Evolutionary conservation across 257 asterid genomes (phyloP), one percentile per base, ranked within the genome.

Genomic region (Nicotiana noctiflora): DNA sequence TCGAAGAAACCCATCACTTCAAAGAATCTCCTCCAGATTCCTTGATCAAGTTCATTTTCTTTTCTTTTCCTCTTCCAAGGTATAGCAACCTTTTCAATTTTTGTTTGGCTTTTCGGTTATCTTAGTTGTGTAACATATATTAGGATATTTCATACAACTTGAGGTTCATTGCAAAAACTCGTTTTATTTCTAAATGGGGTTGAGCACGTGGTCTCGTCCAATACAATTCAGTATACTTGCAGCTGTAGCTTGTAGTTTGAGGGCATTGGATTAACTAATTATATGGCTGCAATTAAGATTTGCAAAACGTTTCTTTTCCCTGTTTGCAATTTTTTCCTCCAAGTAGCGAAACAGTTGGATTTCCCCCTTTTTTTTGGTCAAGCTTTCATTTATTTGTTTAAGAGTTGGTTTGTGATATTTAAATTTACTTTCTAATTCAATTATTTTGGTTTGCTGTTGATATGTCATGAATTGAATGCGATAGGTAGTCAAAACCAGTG

Each of bases 401-500:
- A 46, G 55, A 46, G 60, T 72, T 72, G 60, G 49, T 72, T 21
- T 68, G 32, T 40, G 32, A 40, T 6, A 12, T 68, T 11, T 19
- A 40, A 1, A 68, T 40, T 40, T 68, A n/a, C 14, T 61, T 67
- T 67, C 2, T 67, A 9, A 37, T 5, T 37, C 55, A n/a, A 5
- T 70, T 70, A 1, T 72, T 49, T 72, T 19, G 77, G 34, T 72
- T 49, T 72, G 23, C 34, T 72, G 78, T 23, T 77, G 62, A 29
- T 84, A 51, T 80, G 81, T 56, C 9, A 27, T 81, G 80, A 79
- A 78, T 79, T 77, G 84, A 62, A 67, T 84, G 6, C 46, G 55
- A 60, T 80, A 90, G 97, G 86, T 80, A 10, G 84, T 70, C 82
- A 90, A 85, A 86, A 77, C 56, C 44, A 89, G 88, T 83, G 84